These are phyloP conservation scores for Entomortierella parvispora DNA, from an alignment of 192 early-diverging fungal genomes.

Conservation along the genomic window DNA sequence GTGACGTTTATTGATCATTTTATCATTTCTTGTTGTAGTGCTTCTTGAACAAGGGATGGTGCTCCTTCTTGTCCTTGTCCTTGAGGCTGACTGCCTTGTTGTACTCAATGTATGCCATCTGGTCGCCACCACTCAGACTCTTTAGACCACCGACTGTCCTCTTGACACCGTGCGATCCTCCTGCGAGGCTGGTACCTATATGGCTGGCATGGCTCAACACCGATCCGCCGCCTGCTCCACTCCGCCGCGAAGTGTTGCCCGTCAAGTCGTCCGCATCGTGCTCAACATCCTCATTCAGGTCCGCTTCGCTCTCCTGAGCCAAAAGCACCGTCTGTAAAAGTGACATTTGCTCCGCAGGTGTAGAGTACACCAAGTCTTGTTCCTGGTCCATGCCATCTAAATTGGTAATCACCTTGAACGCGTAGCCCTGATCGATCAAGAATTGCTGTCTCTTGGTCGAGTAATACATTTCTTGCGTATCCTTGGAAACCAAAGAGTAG, in stretches of 20 bases:
- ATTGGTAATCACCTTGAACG: slow-evolving; percentile 98
- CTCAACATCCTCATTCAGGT: slow-evolving; percentile 71
- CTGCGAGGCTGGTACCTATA: slow-evolving; percentile 51
- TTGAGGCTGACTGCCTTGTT: slow-evolving; percentile 44
- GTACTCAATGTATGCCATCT: slow-evolving; percentile 95
- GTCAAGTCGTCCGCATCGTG: slow-evolving; percentile 68
- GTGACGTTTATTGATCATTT: too few relatives aligned
- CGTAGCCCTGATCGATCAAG: slow-evolving; percentile 98
- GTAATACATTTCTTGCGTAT: slow-evolving; percentile 99
- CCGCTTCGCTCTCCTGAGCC: slow-evolving; percentile 68
- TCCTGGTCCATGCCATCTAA: slow-evolving; percentile 92
- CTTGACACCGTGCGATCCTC: slow-evolving; percentile 53
- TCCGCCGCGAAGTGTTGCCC: slow-evolving; percentile 53
- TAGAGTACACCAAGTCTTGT: slow-evolving; percentile 79
- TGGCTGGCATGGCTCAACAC: slow-evolving; percentile 59
- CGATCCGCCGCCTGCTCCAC: slow-evolving; percentile 45
- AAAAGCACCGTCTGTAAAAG: slow-evolving; percentile 88
- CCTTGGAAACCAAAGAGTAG: slow-evolving; percentile 96
- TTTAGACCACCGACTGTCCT: slow-evolving; percentile 75
- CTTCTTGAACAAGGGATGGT: slow-evolving; percentile 76
- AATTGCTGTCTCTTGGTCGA: slow-evolving; percentile 99
- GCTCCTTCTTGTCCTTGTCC: slow-evolving; percentile 56
- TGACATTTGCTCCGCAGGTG: slow-evolving; percentile 78
- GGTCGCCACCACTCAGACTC: slow-evolving; percentile 87
- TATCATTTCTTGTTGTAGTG: slow-evolving; percentile 61